Evolutionary conservation across 1,284 basidiomycete genomes (phyloP).

Genomic region (Exsudoporus floridanus): DNA sequence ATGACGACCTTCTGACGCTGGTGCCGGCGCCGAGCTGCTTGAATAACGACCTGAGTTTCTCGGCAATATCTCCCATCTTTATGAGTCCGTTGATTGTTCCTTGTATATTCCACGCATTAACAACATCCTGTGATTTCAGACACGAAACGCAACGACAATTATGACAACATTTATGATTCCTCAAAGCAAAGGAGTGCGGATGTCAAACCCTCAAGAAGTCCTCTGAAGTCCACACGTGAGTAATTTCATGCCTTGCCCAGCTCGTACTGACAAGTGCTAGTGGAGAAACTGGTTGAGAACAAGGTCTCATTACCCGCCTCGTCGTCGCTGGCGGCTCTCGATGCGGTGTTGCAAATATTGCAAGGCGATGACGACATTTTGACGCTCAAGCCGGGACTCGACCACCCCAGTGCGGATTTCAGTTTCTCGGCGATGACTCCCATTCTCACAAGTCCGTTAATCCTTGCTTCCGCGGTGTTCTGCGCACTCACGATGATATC

Average conservation of each 20-base stretch:
- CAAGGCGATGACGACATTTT: constrained; percentile 6
- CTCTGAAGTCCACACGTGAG: constrained; percentile 9
- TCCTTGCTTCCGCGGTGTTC: background rate
- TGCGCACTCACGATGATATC: constrained; percentile 1
- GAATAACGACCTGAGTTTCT: constrained; percentile 13
- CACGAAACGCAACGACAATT: background rate
- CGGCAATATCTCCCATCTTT: background rate
- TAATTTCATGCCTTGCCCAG: background rate
- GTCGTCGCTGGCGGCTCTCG: constrained; percentile 8
- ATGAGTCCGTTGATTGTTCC: constrained; percentile 4
- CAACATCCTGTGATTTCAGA: background rate
- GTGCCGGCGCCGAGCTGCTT: background rate
- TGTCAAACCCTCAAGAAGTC: constrained; percentile 1
- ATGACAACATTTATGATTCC: background rate
- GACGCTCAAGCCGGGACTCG: background rate
- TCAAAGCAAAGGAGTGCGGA: background rate
- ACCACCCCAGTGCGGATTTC: constrained; percentile 3
- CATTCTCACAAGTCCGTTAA: constrained; percentile 5
- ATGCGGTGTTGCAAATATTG: background rate
- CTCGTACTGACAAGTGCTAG: constrained; percentile 8
- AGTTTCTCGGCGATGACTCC: constrained; percentile 2
- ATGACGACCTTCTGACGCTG: constrained; percentile 2
- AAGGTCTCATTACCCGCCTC: constrained; percentile 1
- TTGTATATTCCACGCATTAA: background rate
- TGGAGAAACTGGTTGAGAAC: background rate